phyloP scores from a whole-genome alignment of 805 yeast genomes.

The Cyberlindnera xylosilytica region DNA sequence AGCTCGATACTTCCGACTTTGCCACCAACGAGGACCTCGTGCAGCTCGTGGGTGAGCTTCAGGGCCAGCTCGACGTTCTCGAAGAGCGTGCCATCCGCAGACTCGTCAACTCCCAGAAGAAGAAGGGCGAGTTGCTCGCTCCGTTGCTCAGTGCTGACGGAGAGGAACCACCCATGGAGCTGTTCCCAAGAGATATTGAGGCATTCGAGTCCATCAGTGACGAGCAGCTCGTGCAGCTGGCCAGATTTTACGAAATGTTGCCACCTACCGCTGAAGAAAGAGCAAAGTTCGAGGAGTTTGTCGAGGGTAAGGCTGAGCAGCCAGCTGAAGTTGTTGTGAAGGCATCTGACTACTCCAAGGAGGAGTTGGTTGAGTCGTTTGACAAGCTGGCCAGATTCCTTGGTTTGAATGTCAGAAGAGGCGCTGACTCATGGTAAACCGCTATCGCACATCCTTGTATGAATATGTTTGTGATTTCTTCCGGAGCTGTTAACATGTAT shows the following conservation, averaged over 20 bases:
- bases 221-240: constrained; percentile 47
- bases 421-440: constrained; percentile 46
- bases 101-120: constrained; percentile 56
- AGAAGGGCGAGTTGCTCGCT: constrained; percentile 46
- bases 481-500: too few species aligned
- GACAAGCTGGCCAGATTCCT: constrained; percentile 66
- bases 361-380: constrained; percentile 50
- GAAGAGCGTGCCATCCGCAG: constrained; percentile 79
- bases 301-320: constrained; percentile 48
- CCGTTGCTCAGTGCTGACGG: constrained; percentile 82
- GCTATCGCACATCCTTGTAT: too few species aligned
- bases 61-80: constrained; percentile 74
- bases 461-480: too few species aligned
- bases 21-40: constrained; percentile 82
- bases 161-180: constrained; percentile 49
- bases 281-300: constrained; percentile 45
- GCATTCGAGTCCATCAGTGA: constrained; percentile 49
- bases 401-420: constrained; percentile 59
- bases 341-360: constrained; percentile 35
- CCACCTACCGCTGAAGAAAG: constrained; percentile 61
- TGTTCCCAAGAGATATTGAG: constrained; percentile 57
- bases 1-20: constrained; percentile 49
- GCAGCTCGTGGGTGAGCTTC: constrained; percentile 85
- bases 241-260: constrained; percentile 72
- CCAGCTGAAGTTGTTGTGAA: constrained; percentile 27